phyloP scores from a whole-genome alignment of 108 stramenopile genomes.

The Aurantiochytrium sp. region DNA sequence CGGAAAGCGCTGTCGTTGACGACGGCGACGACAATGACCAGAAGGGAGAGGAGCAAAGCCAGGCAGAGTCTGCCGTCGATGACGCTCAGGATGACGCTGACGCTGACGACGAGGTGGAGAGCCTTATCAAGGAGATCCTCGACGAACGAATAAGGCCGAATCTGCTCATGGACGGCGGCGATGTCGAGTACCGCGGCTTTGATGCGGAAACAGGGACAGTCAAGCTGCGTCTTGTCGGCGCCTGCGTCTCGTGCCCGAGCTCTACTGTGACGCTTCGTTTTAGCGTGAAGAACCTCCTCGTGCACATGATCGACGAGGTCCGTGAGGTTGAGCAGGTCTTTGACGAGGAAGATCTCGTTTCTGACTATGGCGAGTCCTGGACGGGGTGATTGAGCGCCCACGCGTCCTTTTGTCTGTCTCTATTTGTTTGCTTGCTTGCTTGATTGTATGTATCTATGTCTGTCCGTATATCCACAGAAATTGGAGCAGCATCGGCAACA shows the following conservation, averaged over 20 bases:
- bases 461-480: no score
- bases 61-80: background rate
- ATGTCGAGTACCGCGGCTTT: conserved; percentile 69
- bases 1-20: background rate
- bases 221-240: conserved; percentile 65
- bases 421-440: no score
- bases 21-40: no score
- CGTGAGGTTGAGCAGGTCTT: conserved; percentile 70
- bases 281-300: conserved; percentile 96
- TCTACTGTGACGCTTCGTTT: conserved; percentile 90
- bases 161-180: conserved; percentile 96
- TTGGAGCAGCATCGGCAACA: no score
- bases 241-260: conserved; percentile 90
- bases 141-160: conserved; percentile 90
- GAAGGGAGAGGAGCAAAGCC: background rate
- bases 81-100: conserved; percentile 39
- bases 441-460: no score
- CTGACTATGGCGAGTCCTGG: background rate
- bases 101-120: conserved; percentile 91
- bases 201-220: conserved; percentile 73
- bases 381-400: background rate
- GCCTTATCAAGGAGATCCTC: conserved; percentile 97
- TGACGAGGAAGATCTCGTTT: conserved; percentile 51
- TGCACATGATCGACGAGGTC: conserved; percentile 98
- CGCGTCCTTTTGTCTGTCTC: no score